These are phyloP conservation scores for Colletotrichum higginsianum DNA, from an alignment of 2,329 filamentous ascomycete genomes.

Conservation along the genomic window DNA sequence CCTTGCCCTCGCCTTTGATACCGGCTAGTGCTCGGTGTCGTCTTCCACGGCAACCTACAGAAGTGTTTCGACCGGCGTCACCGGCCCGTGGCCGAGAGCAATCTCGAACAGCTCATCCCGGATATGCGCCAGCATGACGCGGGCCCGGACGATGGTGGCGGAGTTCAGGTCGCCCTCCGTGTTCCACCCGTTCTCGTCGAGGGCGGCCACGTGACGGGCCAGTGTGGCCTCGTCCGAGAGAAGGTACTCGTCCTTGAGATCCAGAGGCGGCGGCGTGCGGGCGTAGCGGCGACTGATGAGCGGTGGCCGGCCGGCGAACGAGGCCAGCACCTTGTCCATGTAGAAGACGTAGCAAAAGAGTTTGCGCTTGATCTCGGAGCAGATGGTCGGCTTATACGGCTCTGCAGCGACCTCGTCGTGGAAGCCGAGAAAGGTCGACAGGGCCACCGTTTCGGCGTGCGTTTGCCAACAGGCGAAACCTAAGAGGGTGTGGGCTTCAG, in stretches of 20 bases:
- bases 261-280: constrained; percentile 57
- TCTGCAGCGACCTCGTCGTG: constrained; percentile 41
- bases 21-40: no score
- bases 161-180: constrained; percentile 49
- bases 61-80: constrained; percentile 59
- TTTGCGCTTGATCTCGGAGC: constrained; percentile 48
- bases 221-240: constrained; percentile 50
- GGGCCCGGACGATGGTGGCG: constrained; percentile 49
- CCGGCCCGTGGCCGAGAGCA: constrained; percentile 45
- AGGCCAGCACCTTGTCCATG: constrained; percentile 55
- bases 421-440: constrained; percentile 47
- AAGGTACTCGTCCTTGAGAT: constrained; percentile 55
- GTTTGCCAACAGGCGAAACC: constrained; percentile 44
- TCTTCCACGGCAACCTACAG: constrained; percentile 18
- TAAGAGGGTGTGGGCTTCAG: not conserved
- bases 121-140: constrained; percentile 45
- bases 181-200: constrained; percentile 58
- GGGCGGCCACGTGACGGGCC: constrained; percentile 44
- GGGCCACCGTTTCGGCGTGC: constrained; percentile 51
- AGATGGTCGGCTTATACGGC: constrained; percentile 47
- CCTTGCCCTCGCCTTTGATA: no score
- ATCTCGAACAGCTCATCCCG: constrained; percentile 50
- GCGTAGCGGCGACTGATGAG: constrained; percentile 54
- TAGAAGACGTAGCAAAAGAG: constrained; percentile 52
- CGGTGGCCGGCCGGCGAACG: constrained; percentile 60